Evolutionary conservation across 2,329 filamentous ascomycete genomes (phyloP), one percentile per base, ranked within the genome.

Genomic region (Sarocladium strictum): DNA sequence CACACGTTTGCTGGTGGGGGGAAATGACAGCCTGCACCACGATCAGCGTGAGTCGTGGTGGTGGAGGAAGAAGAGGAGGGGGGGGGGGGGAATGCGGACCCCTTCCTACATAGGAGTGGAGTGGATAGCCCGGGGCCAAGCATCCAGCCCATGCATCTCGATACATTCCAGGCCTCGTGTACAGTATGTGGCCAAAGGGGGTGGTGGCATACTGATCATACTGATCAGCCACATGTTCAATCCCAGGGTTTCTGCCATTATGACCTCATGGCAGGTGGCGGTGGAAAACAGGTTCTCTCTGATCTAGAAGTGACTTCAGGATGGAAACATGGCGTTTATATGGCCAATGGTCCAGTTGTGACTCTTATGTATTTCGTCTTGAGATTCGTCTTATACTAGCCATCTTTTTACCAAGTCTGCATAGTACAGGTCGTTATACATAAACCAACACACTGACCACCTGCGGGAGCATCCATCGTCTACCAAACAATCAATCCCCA

Each of bases 251-350:
- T 14, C 24, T 19, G 47, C 3, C 26, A 62, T 59, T 56, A 65
- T 65, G 63, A 65, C 63, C 62, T 65, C 63, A 65, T 65, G 53
- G 54, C 32, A 19, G 26, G 45, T 27, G 50, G 27, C 47, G 54
- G 33, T 53, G 54, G 35, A 64, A 66, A 66, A 65, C 64, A 64
- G 62, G 64, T 65, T 66, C 60, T 65, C 53, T 27, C 19, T 19
- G n/a, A n/a, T n/a, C n/a, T n/a, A 12, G 49, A 52, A 51, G 58
- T 53, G 49, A 58, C 61, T 57, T 59, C 64, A 63, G 62, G 65
- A 64, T 56, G 56, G n/a, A 26, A 56, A 58, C 41, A 35, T 7
- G 54, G 43, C 56, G 57, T 57, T 33, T 24, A 56, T 58, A 51
- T 51, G 47, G 10, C 29, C 27, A 35, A 35, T 51, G 15, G n/a